Evolutionary conservation across 2,329 filamentous ascomycete species (phyloP).

Genomic region (Calonectria montana): DNA sequence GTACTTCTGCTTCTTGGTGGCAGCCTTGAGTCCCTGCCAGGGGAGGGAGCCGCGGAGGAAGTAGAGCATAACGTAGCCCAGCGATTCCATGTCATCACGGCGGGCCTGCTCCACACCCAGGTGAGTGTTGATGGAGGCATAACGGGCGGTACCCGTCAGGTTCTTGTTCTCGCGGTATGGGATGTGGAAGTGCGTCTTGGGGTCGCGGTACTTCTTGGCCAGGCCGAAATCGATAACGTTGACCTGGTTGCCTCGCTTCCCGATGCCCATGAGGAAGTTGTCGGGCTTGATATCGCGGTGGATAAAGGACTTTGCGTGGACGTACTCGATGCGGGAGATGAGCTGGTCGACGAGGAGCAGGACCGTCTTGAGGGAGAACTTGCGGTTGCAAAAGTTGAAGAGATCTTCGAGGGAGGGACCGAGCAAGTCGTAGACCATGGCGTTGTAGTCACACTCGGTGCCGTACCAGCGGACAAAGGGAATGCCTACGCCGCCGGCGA

Average conservation of each 20-base stretch:
- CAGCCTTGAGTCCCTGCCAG: conserved; percentile 98
- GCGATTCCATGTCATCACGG: conserved; percentile 98
- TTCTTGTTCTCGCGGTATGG: conserved; percentile 99
- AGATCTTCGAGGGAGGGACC: conserved; percentile 96
- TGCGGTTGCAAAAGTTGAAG: conserved; percentile 99
- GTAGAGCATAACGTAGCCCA: conserved; percentile 99
- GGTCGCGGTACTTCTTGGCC: conserved; percentile 99
- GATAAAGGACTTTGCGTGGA: conserved; percentile 99
- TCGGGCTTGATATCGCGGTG: conserved; percentile 99
- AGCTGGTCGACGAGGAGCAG: conserved; percentile 96
- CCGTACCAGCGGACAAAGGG: conserved; percentile 99
- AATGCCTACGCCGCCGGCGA: conserved; percentile 96
- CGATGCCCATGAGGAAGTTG: conserved; percentile 99
- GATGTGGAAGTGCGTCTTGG: conserved; percentile 99
- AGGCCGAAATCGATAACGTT: conserved; percentile 99
- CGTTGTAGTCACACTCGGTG: conserved; percentile 99
- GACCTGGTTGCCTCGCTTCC: conserved; percentile 99
- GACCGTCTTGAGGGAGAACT: conserved; percentile 99
- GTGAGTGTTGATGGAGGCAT: conserved; percentile 99
- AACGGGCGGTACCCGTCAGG: conserved; percentile 97
- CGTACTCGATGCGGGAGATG: conserved; percentile 99
- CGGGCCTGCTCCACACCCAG: conserved; percentile 98
- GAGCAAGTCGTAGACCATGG: conserved; percentile 98
- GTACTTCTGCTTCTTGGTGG: conserved; percentile 99
- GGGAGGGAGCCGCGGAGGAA: conserved; percentile 99